Evolutionary conservation across 2,329 filamentous ascomycete species (phyloP).

Genomic region (Xylaria sp.): DNA sequence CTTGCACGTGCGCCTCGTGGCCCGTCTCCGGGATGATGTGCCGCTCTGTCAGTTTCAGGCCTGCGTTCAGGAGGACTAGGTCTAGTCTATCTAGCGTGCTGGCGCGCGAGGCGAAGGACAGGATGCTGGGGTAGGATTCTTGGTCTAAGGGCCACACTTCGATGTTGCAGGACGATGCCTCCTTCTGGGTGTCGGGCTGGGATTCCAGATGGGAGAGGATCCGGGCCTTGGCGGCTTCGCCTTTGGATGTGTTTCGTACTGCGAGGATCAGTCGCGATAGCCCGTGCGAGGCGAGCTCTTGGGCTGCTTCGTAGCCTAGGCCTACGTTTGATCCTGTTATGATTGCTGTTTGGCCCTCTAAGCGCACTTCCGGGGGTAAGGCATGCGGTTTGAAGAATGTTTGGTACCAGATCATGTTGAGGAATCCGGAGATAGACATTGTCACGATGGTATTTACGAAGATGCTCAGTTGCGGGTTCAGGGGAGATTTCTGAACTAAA

Average conservation of each 20-base stretch:
- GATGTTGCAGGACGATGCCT: constrained; percentile 2
- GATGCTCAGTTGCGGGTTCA: too few relatives aligned
- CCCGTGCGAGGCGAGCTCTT: constrained; percentile 31
- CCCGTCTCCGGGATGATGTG: constrained; percentile 22
- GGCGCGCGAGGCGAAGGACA: constrained; percentile 29
- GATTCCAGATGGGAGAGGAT: constrained; percentile 12
- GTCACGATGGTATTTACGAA: background rate
- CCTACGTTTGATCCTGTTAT: constrained; percentile 30
- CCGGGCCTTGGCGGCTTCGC: constrained; percentile 8
- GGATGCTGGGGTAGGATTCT: constrained; percentile 35
- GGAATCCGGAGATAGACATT: background rate
- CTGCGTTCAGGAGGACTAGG: constrained; percentile 37
- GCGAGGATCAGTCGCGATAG: constrained; percentile 32
- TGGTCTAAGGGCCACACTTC: constrained; percentile 38
- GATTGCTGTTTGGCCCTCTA: constrained; percentile 16
- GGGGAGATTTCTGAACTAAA: too few relatives aligned
- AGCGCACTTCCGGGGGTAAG: background rate
- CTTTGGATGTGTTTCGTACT: constrained; percentile 28
- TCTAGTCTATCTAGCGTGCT: constrained; percentile 28
- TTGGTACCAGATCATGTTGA: background rate
- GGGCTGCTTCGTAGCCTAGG: constrained; percentile 34
- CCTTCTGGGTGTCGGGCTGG: background rate
- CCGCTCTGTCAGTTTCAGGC: constrained; percentile 28
- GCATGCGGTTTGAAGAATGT: constrained; percentile 20
- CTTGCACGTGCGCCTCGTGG: constrained; percentile 25